Base-by-base conservation (phyloP, 1,139 yeast species). In the Lodderomyces theae region DNA sequence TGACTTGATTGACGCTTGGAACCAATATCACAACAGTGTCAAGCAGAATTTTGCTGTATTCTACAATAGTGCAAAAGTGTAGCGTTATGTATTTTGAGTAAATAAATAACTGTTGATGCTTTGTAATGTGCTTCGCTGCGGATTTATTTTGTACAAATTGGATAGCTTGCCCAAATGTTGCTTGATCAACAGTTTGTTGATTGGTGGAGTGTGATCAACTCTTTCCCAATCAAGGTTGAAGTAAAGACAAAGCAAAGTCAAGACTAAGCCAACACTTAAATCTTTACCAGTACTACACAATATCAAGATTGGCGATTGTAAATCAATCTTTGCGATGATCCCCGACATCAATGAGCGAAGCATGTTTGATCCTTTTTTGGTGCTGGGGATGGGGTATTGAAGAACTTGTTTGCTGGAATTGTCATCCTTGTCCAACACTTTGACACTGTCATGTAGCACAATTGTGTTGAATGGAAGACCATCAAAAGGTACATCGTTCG, bases 81-180 rank as follows among this genome's bases (percentile, higher is more conserved):
- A 30, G 25, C 11, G n/a, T 8, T 24, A 15, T 15, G 28, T 35
- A 35, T 29, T 30, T 28, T 15, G 26, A 17, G 32, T 3, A 32
- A 45, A 44, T 37, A 77, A 48, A 47, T 53, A 72, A 10, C 75
- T 60, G 49, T 81, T 81, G 3, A 82, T 72, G 42, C 84, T 75
- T 50, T 85, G 92, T 32, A 87, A 62, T 0, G 94, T 83, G 21
- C 86, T 80, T 40, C 96, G 65, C 45, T 90, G 81, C 0, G 96
- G 95, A 46, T 86, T 86, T 7, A 77, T 77, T 35, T 72, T 74
- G 17, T 71, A 60, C 3, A 62, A 51, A 4, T 68, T 61, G 18
- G 73, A 67, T 5, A 87, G 53, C 40, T 60, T 58, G 2, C 80
- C 76, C 35, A 86, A 60, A 43, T 84, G 82, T 48, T 72, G 73